Percentiles rank a stretch among this genome's conserved stretches.
phyloP scores from a whole-genome alignment of 2,329 filamentous ascomycete species.

The Claviceps lovelessii region DNA sequence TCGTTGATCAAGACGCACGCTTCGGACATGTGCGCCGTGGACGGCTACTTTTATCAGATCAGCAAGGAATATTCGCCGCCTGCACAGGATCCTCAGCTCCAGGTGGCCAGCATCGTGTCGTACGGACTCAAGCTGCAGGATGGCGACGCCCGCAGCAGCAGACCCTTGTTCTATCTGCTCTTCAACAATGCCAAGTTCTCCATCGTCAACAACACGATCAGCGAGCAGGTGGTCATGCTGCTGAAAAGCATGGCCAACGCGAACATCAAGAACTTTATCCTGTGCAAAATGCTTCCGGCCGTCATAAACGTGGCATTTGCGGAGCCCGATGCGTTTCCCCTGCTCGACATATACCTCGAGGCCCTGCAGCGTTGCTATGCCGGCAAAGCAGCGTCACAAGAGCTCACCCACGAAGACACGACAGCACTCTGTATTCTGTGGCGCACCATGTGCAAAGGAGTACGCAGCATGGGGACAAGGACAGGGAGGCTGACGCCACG shows the following conservation, averaged over 20 bases:
- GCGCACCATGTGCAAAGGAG: slow-evolving; percentile 14
- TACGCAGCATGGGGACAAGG: slow-evolving; percentile 13
- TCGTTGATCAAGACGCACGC: slow-evolving; percentile 40
- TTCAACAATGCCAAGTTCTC: slow-evolving; percentile 44
- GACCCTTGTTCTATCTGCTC: slow-evolving; percentile 42
- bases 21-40: slow-evolving; percentile 37
- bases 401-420: slow-evolving; percentile 22
- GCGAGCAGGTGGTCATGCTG: slow-evolving; percentile 31
- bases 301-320: slow-evolving; percentile 26
- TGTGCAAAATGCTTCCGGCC: slow-evolving; percentile 41
- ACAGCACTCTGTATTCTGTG: slow-evolving; percentile 20
- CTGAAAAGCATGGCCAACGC: slow-evolving; percentile 32
- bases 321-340: slow-evolving; percentile 26
- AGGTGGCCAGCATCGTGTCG: slow-evolving; percentile 39
- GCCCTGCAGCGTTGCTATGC: slow-evolving; percentile 26
- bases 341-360: slow-evolving; percentile 36
- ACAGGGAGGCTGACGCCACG: slow-evolving; percentile 9
- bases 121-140: slow-evolving; percentile 42
- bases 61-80: slow-evolving; percentile 42
- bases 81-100: slow-evolving; percentile 39
- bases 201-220: slow-evolving; percentile 33
- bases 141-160: slow-evolving; percentile 30
- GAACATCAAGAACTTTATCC: slow-evolving; percentile 31
- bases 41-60: slow-evolving; percentile 42
- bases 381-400: slow-evolving; percentile 20